phyloP scores from a whole-genome alignment of 2,329 filamentous ascomycete genomes.

The Phaeosphaeria sp. region DNA sequence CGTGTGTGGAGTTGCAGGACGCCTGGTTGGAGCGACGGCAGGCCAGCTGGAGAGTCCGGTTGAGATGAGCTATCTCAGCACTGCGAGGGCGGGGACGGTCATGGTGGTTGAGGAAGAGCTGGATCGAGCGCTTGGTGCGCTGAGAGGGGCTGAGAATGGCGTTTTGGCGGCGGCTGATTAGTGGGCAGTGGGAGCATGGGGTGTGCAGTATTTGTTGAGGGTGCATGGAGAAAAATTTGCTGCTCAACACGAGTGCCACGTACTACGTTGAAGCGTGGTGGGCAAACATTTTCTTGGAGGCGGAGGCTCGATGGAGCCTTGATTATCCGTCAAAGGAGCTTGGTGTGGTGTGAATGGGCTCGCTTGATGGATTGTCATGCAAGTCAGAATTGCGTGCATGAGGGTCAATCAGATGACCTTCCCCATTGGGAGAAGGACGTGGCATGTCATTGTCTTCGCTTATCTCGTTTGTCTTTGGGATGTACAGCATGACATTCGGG shows the following conservation, averaged over 20 bases:
- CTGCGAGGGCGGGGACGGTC: conserved; percentile 85
- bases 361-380: background rate
- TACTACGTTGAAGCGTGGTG: background rate
- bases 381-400: background rate
- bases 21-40: conserved; percentile 74
- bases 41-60: conserved; percentile 53
- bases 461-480: background rate
- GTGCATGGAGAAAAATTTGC: background rate
- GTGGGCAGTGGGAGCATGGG: background rate
- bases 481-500: background rate
- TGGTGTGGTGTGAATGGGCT: background rate
- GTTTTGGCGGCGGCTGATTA: conserved; percentile 8
- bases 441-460: background rate
- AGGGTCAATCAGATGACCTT: background rate
- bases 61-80: conserved; percentile 90
- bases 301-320: background rate
- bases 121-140: conserved; percentile 73
- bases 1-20: conserved; percentile 89
- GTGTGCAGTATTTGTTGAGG: background rate
- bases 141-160: conserved; percentile 56
- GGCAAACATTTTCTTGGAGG: background rate
- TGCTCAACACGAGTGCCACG: background rate
- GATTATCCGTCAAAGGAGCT: background rate
- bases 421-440: background rate
- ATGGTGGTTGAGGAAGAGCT: conserved; percentile 81